Evolutionary conservation across 1,284 basidiomycete genomes (phyloP).

Genomic region (Anthracocystis panici-leucophaei): DNA sequence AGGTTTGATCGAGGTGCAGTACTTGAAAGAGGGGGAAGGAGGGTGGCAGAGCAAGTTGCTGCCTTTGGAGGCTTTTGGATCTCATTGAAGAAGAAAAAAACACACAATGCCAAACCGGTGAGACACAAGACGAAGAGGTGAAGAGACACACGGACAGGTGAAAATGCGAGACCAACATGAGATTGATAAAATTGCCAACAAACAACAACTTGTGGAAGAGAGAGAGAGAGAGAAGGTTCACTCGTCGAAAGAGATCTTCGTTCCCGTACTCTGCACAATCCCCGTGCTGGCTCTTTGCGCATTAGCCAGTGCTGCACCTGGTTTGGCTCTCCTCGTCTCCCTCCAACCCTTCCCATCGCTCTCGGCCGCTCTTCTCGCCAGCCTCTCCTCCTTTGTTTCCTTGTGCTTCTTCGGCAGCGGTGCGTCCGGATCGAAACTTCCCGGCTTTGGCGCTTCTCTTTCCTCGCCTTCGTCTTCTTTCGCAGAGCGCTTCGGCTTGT

Average conservation of each 20-base stretch:
- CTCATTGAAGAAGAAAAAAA: neutral
- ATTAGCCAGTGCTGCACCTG: conserved; percentile 88
- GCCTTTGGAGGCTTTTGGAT: conserved; percentile 6
- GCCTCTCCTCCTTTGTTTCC: conserved; percentile 52
- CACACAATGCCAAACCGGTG: neutral
- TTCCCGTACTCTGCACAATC: conserved; percentile 83
- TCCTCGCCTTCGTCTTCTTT: neutral
- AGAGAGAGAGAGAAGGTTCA: neutral
- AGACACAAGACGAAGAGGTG: neutral
- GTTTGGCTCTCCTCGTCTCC: conserved; percentile 75
- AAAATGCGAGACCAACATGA: neutral
- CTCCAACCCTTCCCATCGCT: neutral
- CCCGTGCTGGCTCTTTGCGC: conserved; percentile 87
- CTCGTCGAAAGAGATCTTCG: conserved; percentile 80
- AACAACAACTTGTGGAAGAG: neutral
- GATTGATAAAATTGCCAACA: no score
- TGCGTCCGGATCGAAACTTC: conserved; percentile 57
- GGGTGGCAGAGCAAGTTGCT: conserved; percentile 4
- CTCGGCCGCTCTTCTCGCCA: conserved; percentile 15
- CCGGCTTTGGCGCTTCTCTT: conserved; percentile 47
- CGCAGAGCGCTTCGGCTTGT: conserved; percentile 8
- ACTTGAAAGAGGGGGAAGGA: neutral
- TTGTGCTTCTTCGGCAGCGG: conserved; percentile 51
- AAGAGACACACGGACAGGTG: neutral
- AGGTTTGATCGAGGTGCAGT: conserved; percentile 23